These are phyloP conservation scores for Colletotrichum gigasporum DNA, from an alignment of 2,329 filamentous ascomycete genomes.

Conservation along the genomic window DNA sequence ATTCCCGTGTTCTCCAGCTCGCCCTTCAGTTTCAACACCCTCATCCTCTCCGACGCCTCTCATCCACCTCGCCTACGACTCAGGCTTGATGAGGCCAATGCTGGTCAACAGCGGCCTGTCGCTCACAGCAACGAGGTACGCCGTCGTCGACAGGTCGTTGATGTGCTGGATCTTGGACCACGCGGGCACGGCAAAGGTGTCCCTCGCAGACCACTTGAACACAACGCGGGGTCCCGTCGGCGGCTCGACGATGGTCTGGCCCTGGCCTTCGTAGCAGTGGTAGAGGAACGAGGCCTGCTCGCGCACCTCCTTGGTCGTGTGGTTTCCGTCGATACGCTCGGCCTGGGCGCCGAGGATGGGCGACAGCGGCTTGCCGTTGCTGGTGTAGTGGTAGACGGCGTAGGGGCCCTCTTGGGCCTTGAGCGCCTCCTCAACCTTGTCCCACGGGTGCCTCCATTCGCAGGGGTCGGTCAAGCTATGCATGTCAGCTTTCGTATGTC, in stretches of 20 bases:
- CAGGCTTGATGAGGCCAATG: constrained; percentile 37
- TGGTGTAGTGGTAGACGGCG: constrained; percentile 47
- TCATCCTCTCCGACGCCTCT: background rate
- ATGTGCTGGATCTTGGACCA: constrained; percentile 61
- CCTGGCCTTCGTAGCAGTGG: constrained; percentile 60
- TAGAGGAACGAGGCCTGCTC: constrained; percentile 62
- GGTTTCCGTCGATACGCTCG: constrained; percentile 52
- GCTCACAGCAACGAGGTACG: constrained; percentile 46
- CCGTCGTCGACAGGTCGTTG: constrained; percentile 38
- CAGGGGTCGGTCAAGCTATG: constrained; percentile 44
- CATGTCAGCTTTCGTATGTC: background rate
- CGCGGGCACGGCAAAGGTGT: constrained; percentile 63
- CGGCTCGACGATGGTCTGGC: constrained; percentile 49
- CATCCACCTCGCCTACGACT: background rate
- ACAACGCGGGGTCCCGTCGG: constrained; percentile 41
- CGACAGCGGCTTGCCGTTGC: constrained; percentile 45
- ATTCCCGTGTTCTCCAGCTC: no score
- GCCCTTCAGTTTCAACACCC: background rate
- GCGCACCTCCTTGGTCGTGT: constrained; percentile 44
- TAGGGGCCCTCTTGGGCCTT: constrained; percentile 42
- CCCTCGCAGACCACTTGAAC: constrained; percentile 54
- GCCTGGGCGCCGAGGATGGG: constrained; percentile 58
- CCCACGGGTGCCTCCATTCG: constrained; percentile 56
- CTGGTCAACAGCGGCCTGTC: constrained; percentile 45
- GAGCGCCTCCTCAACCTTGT: constrained; percentile 48